phyloP scores from a whole-genome alignment of 1,284 basidiomycete genomes.

The Microbotryum silenes-acaulis region DNA sequence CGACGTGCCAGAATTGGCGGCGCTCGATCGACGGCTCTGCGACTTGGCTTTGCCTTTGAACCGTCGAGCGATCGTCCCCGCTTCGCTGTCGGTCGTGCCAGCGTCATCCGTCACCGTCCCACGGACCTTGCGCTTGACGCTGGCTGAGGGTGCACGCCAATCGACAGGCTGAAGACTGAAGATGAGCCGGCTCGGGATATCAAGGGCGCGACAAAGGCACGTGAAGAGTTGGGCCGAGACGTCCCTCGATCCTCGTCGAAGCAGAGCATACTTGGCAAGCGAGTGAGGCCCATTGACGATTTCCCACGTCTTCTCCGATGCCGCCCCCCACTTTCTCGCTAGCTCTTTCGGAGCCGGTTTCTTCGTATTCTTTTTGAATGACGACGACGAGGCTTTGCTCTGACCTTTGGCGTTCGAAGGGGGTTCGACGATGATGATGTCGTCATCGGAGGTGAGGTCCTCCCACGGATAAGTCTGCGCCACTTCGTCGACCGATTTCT shows the following conservation, averaged over 20 bases:
- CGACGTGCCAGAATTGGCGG: constrained; percentile 17
- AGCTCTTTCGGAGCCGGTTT: neutral
- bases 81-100: constrained; percentile 34
- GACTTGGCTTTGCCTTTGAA: constrained; percentile 4
- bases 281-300: neutral
- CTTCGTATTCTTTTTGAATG: neutral
- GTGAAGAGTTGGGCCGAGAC: constrained; percentile 87
- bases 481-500: constrained; percentile 18
- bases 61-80: neutral
- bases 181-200: constrained; percentile 79
- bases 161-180: constrained; percentile 77
- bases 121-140: constrained; percentile 36
- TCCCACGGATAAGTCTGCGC: no score
- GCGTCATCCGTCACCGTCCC: constrained; percentile 23
- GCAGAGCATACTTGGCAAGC: constrained; percentile 7
- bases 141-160: constrained; percentile 54
- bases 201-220: constrained; percentile 74
- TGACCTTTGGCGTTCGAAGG: neutral
- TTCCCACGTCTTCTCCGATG: neutral
- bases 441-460: no score
- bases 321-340: neutral
- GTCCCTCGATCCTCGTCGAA: constrained; percentile 65
- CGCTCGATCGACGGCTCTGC: constrained; percentile 4
- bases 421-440: no score
- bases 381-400: no score